Evolutionary conservation across 768 basidiomycete species (phyloP).

Genomic region (Tephrocybe sp.): DNA sequence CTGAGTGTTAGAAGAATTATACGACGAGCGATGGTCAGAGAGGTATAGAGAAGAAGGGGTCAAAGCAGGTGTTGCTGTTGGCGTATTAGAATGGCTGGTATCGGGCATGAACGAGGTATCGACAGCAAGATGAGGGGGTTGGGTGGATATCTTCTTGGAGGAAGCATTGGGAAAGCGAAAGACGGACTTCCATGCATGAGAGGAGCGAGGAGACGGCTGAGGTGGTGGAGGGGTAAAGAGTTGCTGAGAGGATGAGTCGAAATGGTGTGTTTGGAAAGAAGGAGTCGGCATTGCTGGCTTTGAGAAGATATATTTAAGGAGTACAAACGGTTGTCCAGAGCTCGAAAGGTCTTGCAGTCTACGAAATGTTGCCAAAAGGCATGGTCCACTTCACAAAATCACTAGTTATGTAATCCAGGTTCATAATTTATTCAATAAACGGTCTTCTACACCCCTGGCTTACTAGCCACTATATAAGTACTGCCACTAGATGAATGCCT

Average conservation of each 20-base stretch:
- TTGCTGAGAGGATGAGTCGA: conserved; percentile 16
- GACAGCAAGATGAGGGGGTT: conserved; percentile 43
- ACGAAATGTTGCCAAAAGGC: conserved; percentile 5
- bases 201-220: conserved; percentile 23
- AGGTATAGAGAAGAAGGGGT: conserved; percentile 48
- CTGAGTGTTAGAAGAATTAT: conserved; percentile 73
- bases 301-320: not conserved
- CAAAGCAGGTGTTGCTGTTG: conserved; percentile 44
- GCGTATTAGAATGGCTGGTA: conserved; percentile 34
- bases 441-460: too few relatives aligned
- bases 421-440: conserved; percentile 7
- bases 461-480: too few relatives aligned
- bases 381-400: conserved; percentile 7
- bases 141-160: conserved; percentile 51
- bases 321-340: conserved; percentile 1
- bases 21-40: conserved; percentile 69
- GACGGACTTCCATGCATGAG: conserved; percentile 66
- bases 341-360: not conserved
- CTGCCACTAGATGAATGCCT: too few relatives aligned
- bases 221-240: conserved; percentile 15
- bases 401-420: conserved; percentile 14
- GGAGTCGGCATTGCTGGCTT: conserved; percentile 20
- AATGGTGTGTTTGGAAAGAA: conserved; percentile 12
- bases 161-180: conserved; percentile 67
- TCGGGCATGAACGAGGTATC: conserved; percentile 42